Conservation (phyloP, 352 stramenopile genomes). For the Pythium catenulatum region DNA sequence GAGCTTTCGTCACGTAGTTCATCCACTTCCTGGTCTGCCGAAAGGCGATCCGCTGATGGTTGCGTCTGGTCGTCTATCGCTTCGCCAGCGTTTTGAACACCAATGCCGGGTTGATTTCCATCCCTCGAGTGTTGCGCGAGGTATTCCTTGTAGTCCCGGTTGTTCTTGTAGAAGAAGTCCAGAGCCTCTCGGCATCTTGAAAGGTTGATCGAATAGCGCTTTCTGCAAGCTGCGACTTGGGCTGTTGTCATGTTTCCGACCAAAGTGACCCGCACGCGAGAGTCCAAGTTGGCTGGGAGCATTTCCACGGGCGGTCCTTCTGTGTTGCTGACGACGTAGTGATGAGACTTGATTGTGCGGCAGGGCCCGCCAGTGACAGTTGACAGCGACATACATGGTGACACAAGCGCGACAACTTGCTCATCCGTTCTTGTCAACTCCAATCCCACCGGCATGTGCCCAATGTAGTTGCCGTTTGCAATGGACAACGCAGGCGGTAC, state of each 20-base stretch:
- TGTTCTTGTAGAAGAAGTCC: neutral
- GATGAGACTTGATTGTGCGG: constrained; percentile 45
- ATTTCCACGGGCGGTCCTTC: constrained; percentile 23
- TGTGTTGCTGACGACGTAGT: constrained; percentile 53
- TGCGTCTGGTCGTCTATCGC: neutral
- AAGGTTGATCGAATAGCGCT: constrained; percentile 2
- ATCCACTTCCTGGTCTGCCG: too few species aligned
- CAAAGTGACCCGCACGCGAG: constrained; percentile 15
- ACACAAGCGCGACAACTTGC: constrained; percentile 18
- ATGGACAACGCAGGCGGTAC: neutral
- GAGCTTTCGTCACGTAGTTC: neutral
- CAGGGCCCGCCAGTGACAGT: constrained; percentile 46
- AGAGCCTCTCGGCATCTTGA: neutral
- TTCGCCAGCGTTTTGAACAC: neutral
- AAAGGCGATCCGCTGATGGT: too few species aligned
- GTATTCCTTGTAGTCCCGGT: constrained; percentile 13
- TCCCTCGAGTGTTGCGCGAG: neutral
- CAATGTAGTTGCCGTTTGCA: constrained; percentile 27
- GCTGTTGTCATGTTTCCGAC: constrained; percentile 18
- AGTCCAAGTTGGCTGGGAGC: neutral
- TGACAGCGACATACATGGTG: constrained; percentile 11
- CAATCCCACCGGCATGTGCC: neutral
- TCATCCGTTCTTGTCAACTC: constrained; percentile 11
- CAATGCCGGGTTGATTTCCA: neutral
- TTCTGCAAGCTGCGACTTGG: neutral